phyloP scores from a whole-genome alignment of 306 rosid genomes.

The Malus orientalis region DNA sequence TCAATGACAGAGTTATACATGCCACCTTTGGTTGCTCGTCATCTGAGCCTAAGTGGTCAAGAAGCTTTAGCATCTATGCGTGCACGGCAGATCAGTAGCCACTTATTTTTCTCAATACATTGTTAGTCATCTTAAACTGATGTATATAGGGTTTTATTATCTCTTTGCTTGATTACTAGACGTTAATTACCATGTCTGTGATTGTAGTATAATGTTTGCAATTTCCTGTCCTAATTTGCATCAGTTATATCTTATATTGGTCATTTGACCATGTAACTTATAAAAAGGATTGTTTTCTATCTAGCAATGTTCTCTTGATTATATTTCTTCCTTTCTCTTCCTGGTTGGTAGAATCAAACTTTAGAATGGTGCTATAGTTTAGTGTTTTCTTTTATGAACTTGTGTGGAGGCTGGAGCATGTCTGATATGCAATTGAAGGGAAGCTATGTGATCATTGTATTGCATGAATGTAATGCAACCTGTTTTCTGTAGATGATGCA shows the following conservation, averaged over 20 bases:
- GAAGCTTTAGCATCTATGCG: slow-evolving; percentile 33
- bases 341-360: slow-evolving; percentile 10
- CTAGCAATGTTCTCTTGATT: not conserved
- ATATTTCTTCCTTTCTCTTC: slow-evolving; percentile 1
- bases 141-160: slow-evolving; percentile 33
- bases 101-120: slow-evolving; percentile 29
- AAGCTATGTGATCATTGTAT: slow-evolving; percentile 2
- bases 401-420: not conserved
- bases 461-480: not conserved
- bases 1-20: slow-evolving; percentile 19
- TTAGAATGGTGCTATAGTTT: not conserved
- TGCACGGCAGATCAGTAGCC: slow-evolving; percentile 34
- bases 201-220: not conserved
- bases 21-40: slow-evolving; percentile 24
- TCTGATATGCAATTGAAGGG: not conserved
- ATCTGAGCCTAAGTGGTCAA: slow-evolving; percentile 15
- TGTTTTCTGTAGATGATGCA: not conserved
- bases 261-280: not conserved
- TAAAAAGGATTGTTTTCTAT: slow-evolving; percentile 1
- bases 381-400: not conserved
- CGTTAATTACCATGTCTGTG: slow-evolving; percentile 5
- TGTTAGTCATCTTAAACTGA: slow-evolving; percentile 32
- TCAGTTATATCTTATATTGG: not conserved
- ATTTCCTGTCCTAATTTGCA: not conserved
- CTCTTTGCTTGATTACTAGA: slow-evolving; percentile 15